These are phyloP conservation scores for Claviceps fusiformis DNA, from an alignment of 2,329 filamentous ascomycete species.

Conservation along the genomic window DNA sequence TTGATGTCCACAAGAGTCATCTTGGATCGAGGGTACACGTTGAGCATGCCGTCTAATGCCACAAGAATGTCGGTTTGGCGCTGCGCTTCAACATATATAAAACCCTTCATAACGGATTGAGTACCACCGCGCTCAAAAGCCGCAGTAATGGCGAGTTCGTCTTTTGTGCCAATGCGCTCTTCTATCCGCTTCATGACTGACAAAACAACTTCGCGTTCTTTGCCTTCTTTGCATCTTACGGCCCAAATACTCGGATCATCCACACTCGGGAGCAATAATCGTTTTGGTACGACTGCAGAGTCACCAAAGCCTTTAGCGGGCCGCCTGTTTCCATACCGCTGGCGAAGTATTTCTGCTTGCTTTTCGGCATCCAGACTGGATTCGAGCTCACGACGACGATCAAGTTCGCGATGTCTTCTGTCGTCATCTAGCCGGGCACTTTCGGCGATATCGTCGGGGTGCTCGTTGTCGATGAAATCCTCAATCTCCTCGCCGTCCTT, in stretches of 20 bases:
- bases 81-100: conserved; percentile 87
- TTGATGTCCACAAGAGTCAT: conserved; percentile 86
- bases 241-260: conserved; percentile 96
- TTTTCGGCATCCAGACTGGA: conserved; percentile 87
- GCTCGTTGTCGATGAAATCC: conserved; percentile 76
- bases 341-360: conserved; percentile 71
- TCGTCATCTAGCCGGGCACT: conserved; percentile 75
- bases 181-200: conserved; percentile 80
- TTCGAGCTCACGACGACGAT: conserved; percentile 78
- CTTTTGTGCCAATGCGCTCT: conserved; percentile 63
- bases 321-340: conserved; percentile 74
- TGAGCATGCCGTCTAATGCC: conserved; percentile 70
- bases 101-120: conserved; percentile 75
- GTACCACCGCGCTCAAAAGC: conserved; percentile 79
- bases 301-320: conserved; percentile 51
- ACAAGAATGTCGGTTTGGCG: conserved; percentile 74
- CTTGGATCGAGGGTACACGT: conserved; percentile 80
- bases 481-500: conserved; percentile 75
- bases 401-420: conserved; percentile 82
- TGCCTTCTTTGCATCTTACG: conserved; percentile 84
- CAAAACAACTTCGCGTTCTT: conserved; percentile 83
- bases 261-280: conserved; percentile 78
- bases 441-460: conserved; percentile 79
- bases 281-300: conserved; percentile 67
- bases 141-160: conserved; percentile 71